Base-by-base conservation (phyloP, 768 basidiomycete species). In the Ramaria sp. region DNA sequence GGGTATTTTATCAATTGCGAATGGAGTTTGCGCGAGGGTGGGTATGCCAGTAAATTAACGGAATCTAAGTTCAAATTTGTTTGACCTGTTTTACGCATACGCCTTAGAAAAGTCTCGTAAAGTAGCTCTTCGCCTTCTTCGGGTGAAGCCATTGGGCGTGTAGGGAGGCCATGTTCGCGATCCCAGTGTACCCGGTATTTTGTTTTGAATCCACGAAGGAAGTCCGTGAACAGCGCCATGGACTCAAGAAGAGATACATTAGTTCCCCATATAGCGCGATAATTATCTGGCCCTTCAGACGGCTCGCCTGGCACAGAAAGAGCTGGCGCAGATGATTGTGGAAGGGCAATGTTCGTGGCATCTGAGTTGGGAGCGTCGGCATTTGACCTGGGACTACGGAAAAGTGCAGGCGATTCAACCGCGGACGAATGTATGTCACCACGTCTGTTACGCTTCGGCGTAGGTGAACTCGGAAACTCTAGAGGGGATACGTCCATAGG, bases 221-320 rank as follows among this genome's bases (percentile, higher is more conserved):
- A 97, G 38, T 88, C 84, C 52, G 83, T 80, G 73, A 97, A 98
- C 19, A 86, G 70, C 64, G 84, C 86, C 89, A 97, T 96, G 12
- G 89, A 87, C 68, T 95, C 88, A 3, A 83, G 78, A 27, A 99
- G 77, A 62, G 90, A 88, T 64, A 99, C 93, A 1, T 91, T 94
- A 0, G 96, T 99, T 31, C 96, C 96, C 95, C 96, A 99, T 59
- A 99, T 91, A 22, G 91, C 92, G 54, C 89, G 79, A 51, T 91
- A 87, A 62, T 89, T 89, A 57, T 89, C 88, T 0, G 85, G 86
- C 54, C 86, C 84, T 59, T 86, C 88, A 12, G 79, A 81, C 13
- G 79, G 81, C 1, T 68, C 76, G 30, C 73, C 78, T 15, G 78
- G 82, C 7, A 77, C 87, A 53, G 85, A 88, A 42, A 83, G 78